Percentiles rank a stretch among this genome's conserved stretches.
phyloP scores from a whole-genome alignment of 106 monocot species.

The Dactylorhiza incarnata region DNA sequence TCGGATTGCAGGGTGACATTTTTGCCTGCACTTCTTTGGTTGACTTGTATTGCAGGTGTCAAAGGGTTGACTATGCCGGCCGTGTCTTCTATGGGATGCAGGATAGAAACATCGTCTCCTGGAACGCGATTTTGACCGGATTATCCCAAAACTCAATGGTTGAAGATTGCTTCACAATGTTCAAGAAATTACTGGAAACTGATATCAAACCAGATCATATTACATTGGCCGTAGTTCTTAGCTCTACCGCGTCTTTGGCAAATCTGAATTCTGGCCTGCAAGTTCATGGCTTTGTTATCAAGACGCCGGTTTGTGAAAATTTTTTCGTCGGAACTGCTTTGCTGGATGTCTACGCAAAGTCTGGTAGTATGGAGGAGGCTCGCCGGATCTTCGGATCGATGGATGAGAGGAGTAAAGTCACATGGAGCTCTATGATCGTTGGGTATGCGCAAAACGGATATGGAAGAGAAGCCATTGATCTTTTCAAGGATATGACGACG shows the following conservation, averaged over 20 bases:
- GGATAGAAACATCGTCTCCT: constrained; percentile 1
- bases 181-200: neutral
- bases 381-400: neutral
- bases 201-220: neutral
- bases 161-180: constrained; percentile 2
- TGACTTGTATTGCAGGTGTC: constrained; percentile 1
- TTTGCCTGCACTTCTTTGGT: constrained; percentile 7
- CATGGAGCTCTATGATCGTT: neutral
- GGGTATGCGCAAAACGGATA: neutral
- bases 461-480: neutral
- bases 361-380: neutral
- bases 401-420: neutral
- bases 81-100: neutral
- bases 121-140: neutral
- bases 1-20: neutral
- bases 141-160: neutral
- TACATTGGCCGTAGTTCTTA: neutral
- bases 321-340: neutral
- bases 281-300: neutral
- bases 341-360: neutral
- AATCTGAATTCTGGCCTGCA: neutral
- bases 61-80: neutral
- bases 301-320: neutral
- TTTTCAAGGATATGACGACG: neutral
- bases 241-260: neutral